phyloP scores from a whole-genome alignment of 768 basidiomycete species.

The Lyophyllum atratum region DNA sequence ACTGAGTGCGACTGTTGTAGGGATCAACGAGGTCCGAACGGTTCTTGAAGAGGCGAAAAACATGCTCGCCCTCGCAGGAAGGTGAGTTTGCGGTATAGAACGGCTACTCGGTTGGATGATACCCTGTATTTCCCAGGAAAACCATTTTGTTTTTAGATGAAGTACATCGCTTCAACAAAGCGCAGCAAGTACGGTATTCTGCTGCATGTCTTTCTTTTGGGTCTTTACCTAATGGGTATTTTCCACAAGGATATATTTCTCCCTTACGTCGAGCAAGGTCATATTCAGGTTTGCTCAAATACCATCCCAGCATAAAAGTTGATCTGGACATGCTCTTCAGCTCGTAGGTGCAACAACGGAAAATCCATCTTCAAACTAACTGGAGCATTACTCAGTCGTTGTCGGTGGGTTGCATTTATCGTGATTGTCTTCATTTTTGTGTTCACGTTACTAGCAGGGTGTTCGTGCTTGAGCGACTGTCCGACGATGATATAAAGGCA shows the following conservation, averaged over 20 bases:
- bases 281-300: slow-evolving; percentile 53
- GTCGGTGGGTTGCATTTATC: slow-evolving; percentile 51
- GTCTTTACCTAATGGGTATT: background rate
- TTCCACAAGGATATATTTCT: slow-evolving; percentile 68
- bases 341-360: slow-evolving; percentile 87
- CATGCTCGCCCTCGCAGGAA: slow-evolving; percentile 62
- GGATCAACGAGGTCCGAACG: slow-evolving; percentile 69
- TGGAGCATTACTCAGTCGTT: slow-evolving; percentile 71
- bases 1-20: slow-evolving; percentile 70
- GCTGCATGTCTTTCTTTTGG: slow-evolving; percentile 2
- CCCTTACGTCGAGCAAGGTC: slow-evolving; percentile 79
- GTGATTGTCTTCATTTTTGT: background rate
- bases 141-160: slow-evolving; percentile 85
- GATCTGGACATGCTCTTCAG: slow-evolving; percentile 26
- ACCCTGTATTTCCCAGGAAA: slow-evolving; percentile 38
- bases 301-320: background rate
- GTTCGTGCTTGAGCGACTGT: slow-evolving; percentile 69
- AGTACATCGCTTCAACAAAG: slow-evolving; percentile 77
- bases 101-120: slow-evolving; percentile 3
- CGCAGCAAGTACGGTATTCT: slow-evolving; percentile 54
- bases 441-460: slow-evolving; percentile 49
- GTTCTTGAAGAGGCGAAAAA: slow-evolving; percentile 78
- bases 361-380: slow-evolving; percentile 84
- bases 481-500: slow-evolving; percentile 57
- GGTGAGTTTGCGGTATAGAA: slow-evolving; percentile 33